phyloP scores from a whole-genome alignment of 2,329 filamentous ascomycete genomes.

The Geosmithia putterillii region DNA sequence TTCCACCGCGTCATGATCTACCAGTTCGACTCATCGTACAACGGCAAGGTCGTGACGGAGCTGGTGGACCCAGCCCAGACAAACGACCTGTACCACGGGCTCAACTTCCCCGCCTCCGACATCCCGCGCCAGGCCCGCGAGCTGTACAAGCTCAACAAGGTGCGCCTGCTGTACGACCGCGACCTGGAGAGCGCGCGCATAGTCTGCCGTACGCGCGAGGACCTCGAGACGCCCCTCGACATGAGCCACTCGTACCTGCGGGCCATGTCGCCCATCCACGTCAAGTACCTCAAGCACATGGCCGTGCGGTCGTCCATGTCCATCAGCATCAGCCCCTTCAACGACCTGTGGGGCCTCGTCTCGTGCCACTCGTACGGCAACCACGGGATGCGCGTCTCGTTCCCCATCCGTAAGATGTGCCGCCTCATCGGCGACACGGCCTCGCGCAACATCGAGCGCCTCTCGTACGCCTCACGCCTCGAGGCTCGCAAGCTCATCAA shows the following conservation, averaged over 20 bases:
- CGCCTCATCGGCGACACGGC: conserved; percentile 76
- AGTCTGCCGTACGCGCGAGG: conserved; percentile 64
- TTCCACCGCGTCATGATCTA: conserved; percentile 93
- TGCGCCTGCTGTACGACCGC: conserved; percentile 75
- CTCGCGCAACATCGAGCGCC: conserved; percentile 73
- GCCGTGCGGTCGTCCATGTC: conserved; percentile 90
- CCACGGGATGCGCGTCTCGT: conserved; percentile 79
- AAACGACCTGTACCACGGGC: conserved; percentile 72
- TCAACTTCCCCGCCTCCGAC: conserved; percentile 81
- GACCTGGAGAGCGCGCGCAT: conserved; percentile 69
- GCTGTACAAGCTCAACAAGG: conserved; percentile 84
- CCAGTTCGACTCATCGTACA: conserved; percentile 74
- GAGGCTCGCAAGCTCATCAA: conserved; percentile 85
- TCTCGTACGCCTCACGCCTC: conserved; percentile 75
- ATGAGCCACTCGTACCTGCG: conserved; percentile 76
- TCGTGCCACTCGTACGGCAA: conserved; percentile 72
- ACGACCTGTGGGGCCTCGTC: conserved; percentile 78
- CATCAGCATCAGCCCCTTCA: conserved; percentile 79
- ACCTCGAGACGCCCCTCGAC: conserved; percentile 64
- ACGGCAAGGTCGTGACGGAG: conserved; percentile 79
- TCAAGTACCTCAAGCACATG: conserved; percentile 85
- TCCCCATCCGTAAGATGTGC: conserved; percentile 88
- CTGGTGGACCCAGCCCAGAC: conserved; percentile 70
- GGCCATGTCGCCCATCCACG: conserved; percentile 81
- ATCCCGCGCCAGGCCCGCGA: conserved; percentile 78